These are phyloP conservation scores for Epipyxis sp. DNA, from an alignment of 108 stramenopile species.

Conservation along the genomic window DNA sequence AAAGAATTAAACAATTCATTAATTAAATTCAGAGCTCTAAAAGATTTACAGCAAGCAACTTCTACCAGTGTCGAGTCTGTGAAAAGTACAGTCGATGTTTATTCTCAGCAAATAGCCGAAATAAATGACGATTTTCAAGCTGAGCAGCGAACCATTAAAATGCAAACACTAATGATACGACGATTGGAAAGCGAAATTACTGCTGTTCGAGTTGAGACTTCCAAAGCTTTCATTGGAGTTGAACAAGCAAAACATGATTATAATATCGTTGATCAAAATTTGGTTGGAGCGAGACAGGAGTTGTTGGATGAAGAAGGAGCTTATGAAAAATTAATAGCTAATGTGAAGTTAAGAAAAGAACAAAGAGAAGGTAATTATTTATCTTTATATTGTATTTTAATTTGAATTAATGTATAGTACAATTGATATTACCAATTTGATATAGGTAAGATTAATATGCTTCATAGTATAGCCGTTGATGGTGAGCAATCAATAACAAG, in stretches of 20 bases:
- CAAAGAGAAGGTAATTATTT: slow-evolving; percentile 13
- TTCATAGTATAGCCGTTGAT: not conserved
- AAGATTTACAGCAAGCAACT: not conserved
- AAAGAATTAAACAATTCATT: not conserved
- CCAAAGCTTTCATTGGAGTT: not conserved
- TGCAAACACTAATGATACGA: slow-evolving; percentile 15
- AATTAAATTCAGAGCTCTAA: not conserved
- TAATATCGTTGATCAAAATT: not conserved
- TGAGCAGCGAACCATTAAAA: slow-evolving; percentile 23
- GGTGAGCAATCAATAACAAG: not conserved
- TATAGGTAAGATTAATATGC: slow-evolving; percentile 12
- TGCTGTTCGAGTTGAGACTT: not conserved
- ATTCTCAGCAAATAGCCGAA: not conserved
- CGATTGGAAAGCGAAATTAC: slow-evolving; percentile 1
- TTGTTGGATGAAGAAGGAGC: not conserved
- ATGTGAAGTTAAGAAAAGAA: not conserved
- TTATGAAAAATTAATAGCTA: not conserved
- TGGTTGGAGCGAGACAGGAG: not conserved
- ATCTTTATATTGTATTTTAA: no score
- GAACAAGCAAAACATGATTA: slow-evolving; percentile 5
- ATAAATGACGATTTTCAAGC: not conserved
- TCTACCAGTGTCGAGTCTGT: not conserved
- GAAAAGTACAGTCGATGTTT: not conserved
- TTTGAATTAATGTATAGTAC: no score
- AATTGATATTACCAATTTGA: no score